Evolutionary conservation across 176 grass and related monocot species (phyloP).

Genomic region (Carex scoparia): DNA sequence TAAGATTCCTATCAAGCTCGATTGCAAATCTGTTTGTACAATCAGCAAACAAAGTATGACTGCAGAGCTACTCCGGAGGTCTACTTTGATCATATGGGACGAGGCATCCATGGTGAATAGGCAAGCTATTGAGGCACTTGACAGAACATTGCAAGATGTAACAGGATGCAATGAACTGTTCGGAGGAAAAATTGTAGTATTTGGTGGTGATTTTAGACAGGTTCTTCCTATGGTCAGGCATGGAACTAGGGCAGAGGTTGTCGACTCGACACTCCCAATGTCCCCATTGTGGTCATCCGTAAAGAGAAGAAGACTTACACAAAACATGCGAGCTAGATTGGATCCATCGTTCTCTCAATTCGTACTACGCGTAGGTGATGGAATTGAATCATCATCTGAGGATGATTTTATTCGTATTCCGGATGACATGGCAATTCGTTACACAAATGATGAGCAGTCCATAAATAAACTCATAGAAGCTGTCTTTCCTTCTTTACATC

Average conservation of each 20-base stretch:
- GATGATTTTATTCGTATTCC: neutral
- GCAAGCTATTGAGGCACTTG: too few relatives aligned
- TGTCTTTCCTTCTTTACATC: too few relatives aligned
- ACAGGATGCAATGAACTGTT: too few relatives aligned
- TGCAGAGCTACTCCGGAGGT: too few relatives aligned
- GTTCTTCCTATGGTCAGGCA: neutral
- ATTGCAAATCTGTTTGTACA: too few relatives aligned
- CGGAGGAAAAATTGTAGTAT: too few relatives aligned
- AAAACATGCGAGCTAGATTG: neutral
- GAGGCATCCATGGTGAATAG: too few relatives aligned
- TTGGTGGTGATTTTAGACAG: neutral
- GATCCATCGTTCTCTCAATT: neutral
- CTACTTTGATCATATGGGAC: too few relatives aligned
- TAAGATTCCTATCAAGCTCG: too few relatives aligned
- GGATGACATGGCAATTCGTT: neutral
- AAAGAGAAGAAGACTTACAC: neutral
- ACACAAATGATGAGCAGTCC: neutral
- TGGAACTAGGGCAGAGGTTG: neutral
- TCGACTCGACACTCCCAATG: neutral
- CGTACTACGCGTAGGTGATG: neutral
- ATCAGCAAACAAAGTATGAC: too few relatives aligned
- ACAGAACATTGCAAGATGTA: too few relatives aligned
- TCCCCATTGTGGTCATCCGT: neutral
- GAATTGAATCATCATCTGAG: neutral
- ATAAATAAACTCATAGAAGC: neutral